Evolutionary conservation across 768 basidiomycete species (phyloP).

Genomic region (Glaciozyma martinii): DNA sequence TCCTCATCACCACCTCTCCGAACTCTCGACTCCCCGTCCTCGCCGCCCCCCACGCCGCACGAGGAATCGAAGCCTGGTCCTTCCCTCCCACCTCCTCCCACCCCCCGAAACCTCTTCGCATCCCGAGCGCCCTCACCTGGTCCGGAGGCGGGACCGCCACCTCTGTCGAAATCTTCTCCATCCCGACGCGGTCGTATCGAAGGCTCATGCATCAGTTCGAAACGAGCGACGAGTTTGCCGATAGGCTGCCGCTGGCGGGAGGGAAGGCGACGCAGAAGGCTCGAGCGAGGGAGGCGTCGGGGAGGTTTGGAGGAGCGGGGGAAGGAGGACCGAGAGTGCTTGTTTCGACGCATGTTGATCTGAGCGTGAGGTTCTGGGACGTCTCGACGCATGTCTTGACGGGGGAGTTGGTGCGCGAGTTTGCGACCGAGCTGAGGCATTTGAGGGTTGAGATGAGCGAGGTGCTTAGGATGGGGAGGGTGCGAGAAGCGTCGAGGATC

Average conservation of each 20-base stretch:
- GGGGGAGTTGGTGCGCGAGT: slow-evolving; percentile 40
- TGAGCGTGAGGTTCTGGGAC: slow-evolving; percentile 64
- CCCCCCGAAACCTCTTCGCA: slow-evolving; percentile 27
- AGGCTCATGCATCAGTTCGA: slow-evolving; percentile 24
- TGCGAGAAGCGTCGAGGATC: slow-evolving; percentile 36
- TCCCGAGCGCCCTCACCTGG: slow-evolving; percentile 28
- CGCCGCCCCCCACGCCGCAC: slow-evolving; percentile 40
- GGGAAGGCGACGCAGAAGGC: slow-evolving; percentile 44
- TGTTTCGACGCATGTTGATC: slow-evolving; percentile 55
- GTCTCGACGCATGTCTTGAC: slow-evolving; percentile 59
- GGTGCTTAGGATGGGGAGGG: slow-evolving; percentile 1
- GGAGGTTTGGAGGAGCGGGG: slow-evolving; percentile 37
- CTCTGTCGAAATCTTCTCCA: not conserved
- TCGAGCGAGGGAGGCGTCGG: slow-evolving; percentile 38
- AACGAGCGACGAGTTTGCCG: not conserved
- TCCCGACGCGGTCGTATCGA: slow-evolving; percentile 11
- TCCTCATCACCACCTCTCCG: slow-evolving; percentile 55
- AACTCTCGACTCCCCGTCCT: slow-evolving; percentile 37
- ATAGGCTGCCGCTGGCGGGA: slow-evolving; percentile 31
- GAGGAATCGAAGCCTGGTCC: slow-evolving; percentile 54
- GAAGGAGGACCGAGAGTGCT: slow-evolving; percentile 48
- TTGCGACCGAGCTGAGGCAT: slow-evolving; percentile 55
- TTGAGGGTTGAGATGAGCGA: slow-evolving; percentile 52
- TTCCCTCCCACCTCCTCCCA: slow-evolving; percentile 56
- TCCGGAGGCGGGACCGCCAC: slow-evolving; percentile 23